Evolutionary conservation across 192 early-diverging fungal species (phyloP).

Genomic region (Coemansia sp.): DNA sequence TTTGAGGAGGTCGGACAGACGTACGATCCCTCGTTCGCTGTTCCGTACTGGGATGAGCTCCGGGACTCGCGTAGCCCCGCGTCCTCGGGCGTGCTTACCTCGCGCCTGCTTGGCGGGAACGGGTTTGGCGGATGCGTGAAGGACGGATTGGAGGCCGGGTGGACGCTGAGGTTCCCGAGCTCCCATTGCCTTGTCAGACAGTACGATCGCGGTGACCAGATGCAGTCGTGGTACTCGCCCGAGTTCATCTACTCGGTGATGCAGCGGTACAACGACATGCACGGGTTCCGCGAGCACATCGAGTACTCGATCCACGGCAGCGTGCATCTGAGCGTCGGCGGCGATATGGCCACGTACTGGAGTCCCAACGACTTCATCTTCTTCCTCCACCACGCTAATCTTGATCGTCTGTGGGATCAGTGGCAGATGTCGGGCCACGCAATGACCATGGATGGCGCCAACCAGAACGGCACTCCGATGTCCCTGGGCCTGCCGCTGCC

Average conservation of each 20-base stretch:
- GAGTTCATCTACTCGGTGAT: slow-evolving; percentile 51
- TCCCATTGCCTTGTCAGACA: slow-evolving; percentile 40
- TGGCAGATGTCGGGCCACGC: slow-evolving; percentile 57
- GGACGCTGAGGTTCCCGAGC: slow-evolving; percentile 43
- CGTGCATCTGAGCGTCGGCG: slow-evolving; percentile 55
- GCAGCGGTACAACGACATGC: slow-evolving; percentile 47
- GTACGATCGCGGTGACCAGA: slow-evolving; percentile 38
- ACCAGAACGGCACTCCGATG: slow-evolving; percentile 25
- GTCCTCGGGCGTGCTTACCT: slow-evolving; percentile 31
- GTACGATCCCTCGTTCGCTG: slow-evolving; percentile 48
- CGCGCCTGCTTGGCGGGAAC: slow-evolving; percentile 43
- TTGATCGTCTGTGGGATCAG: slow-evolving; percentile 59
- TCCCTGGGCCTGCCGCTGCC: slow-evolving; percentile 29
- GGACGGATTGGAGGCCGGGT: slow-evolving; percentile 42
- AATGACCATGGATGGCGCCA: slow-evolving; percentile 43
- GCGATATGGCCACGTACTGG: slow-evolving; percentile 56
- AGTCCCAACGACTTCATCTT: slow-evolving; percentile 63
- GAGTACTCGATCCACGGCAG: slow-evolving; percentile 54
- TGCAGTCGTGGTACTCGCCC: slow-evolving; percentile 51
- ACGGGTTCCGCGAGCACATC: slow-evolving; percentile 50
- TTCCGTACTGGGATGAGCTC: slow-evolving; percentile 66
- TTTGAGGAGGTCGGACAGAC: slow-evolving; percentile 57
- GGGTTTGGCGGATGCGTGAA: slow-evolving; percentile 47
- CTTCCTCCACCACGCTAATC: slow-evolving; percentile 64
- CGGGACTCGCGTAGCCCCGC: slow-evolving; percentile 55